These are phyloP conservation scores for Coemansia sp. DNA, from an alignment of 192 early-diverging fungal genomes.

Conservation along the genomic window DNA sequence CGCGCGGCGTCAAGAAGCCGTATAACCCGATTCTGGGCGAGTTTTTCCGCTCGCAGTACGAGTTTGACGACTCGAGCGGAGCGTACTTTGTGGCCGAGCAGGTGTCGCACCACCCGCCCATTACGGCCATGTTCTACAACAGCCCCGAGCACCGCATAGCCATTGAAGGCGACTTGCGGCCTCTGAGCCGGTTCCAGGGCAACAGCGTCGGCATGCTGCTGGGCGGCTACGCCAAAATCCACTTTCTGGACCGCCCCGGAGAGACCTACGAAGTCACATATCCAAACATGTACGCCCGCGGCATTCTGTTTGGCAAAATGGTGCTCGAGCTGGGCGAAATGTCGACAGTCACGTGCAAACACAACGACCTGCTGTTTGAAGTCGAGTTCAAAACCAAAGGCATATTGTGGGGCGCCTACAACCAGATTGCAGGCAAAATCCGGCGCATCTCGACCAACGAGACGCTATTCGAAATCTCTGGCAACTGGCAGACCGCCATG, in stretches of 20 bases:
- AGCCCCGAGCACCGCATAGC: slow-evolving; percentile 77
- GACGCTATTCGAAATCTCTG: slow-evolving; percentile 76
- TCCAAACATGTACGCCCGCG: slow-evolving; percentile 92
- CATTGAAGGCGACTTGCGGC: slow-evolving; percentile 78
- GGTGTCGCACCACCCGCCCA: slow-evolving; percentile 92
- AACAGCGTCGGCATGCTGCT: slow-evolving; percentile 90
- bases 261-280: slow-evolving; percentile 81
- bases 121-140: slow-evolving; percentile 80
- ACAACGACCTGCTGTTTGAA: slow-evolving; percentile 75
- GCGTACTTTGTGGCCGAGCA: slow-evolving; percentile 88
- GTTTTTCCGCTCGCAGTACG: slow-evolving; percentile 81
- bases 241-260: slow-evolving; percentile 37
- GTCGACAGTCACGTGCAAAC: slow-evolving; percentile 68
- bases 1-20: slow-evolving; percentile 91
- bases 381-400: slow-evolving; percentile 92
- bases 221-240: slow-evolving; percentile 61
- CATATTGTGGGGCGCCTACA: slow-evolving; percentile 64
- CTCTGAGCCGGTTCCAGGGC: slow-evolving; percentile 84
- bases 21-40: slow-evolving; percentile 95
- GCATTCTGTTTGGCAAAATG: slow-evolving; percentile 93
- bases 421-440: slow-evolving; percentile 81
- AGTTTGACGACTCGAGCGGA: slow-evolving; percentile 65
- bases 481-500: slow-evolving; percentile 82
- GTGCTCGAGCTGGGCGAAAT: slow-evolving; percentile 86
- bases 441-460: slow-evolving; percentile 73